Percentiles rank a stretch among this genome's conserved stretches.
Conservation (phyloP, 1,284 basidiomycete genomes). For the Sphagnurus paluster region DNA sequence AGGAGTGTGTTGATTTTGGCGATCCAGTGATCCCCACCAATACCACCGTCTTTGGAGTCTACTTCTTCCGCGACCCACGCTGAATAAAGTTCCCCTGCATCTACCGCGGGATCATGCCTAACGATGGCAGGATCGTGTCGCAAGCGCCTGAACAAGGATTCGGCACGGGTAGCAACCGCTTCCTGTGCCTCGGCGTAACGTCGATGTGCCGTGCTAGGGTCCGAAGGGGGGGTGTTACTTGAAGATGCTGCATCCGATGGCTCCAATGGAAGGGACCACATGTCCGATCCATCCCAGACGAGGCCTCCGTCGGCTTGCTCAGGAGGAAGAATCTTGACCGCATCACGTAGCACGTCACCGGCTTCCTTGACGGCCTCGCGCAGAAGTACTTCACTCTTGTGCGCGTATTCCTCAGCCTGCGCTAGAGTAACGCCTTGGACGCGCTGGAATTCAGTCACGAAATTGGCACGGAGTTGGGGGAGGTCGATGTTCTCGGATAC, state of each 20-base stretch:
- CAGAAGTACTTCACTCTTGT: constrained; percentile 74
- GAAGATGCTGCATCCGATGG: constrained; percentile 22
- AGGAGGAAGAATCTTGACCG: constrained; percentile 88
- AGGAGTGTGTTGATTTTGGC: constrained; percentile 51
- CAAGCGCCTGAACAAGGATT: constrained; percentile 74
- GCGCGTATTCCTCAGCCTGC: constrained; percentile 83
- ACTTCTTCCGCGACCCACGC: constrained; percentile 61
- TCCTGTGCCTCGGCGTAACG: constrained; percentile 43
- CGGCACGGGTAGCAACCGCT: constrained; percentile 72
- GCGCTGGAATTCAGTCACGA: constrained; percentile 71
- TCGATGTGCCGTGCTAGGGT: constrained; percentile 14
- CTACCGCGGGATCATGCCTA: constrained; percentile 72
- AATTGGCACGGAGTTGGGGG: constrained; percentile 60
- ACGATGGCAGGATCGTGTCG: constrained; percentile 77
- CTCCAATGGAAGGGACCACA: constrained; percentile 68
- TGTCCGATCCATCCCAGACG: constrained; percentile 81
- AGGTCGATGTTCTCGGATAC: constrained; percentile 67
- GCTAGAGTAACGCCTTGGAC: constrained; percentile 71
- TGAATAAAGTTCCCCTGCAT: constrained; percentile 59
- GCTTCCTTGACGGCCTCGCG: constrained; percentile 73
- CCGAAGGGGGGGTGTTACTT: constrained; percentile 5
- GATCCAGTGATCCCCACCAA: constrained; percentile 56
- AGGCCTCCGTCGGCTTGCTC: constrained; percentile 50
- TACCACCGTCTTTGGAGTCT: constrained; percentile 54
- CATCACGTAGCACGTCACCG: constrained; percentile 76